Percentiles rank a stretch among this genome's conserved stretches.
Evolutionary conservation across 257 asterid species (phyloP).

Genomic region (Lavandula angustifolia): DNA sequence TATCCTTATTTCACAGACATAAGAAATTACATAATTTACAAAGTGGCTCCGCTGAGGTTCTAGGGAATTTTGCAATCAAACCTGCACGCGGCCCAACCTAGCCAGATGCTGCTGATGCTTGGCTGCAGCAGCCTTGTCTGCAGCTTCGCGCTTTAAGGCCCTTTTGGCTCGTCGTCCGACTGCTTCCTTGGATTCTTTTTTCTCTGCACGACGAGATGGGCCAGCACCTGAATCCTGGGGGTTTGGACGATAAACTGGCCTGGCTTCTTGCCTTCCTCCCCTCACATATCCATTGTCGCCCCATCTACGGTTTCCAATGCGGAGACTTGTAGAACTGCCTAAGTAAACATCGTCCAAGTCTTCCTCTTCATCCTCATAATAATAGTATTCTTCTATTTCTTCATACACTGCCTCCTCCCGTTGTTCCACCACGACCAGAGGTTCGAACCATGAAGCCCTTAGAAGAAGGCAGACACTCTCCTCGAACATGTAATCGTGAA

Average conservation of each 20-base stretch:
- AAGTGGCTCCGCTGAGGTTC: constrained; percentile 17
- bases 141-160: constrained; percentile 83
- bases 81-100: constrained; percentile 59
- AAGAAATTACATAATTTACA: constrained; percentile 32
- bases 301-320: constrained; percentile 87
- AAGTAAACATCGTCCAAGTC: constrained; percentile 58
- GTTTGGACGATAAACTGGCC: constrained; percentile 46
- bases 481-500: constrained; percentile 77
- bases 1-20: constrained; percentile 29
- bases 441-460: constrained; percentile 70
- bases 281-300: constrained; percentile 91
- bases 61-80: constrained; percentile 10
- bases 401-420: constrained; percentile 43
- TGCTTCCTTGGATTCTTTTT: constrained; percentile 40
- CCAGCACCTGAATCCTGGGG: constrained; percentile 49
- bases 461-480: constrained; percentile 85
- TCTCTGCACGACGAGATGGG: constrained; percentile 55
- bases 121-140: constrained; percentile 77
- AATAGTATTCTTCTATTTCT: constrained; percentile 53
- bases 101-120: constrained; percentile 70
- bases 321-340: constrained; percentile 57
- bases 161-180: constrained; percentile 78
- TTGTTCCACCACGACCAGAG: constrained; percentile 57
- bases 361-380: constrained; percentile 58
- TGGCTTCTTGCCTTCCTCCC: constrained; percentile 85